Percentiles rank a stretch among this genome's conserved stretches.
phyloP scores from a whole-genome alignment of 306 rosid genomes.

The Lupinus albus region DNA sequence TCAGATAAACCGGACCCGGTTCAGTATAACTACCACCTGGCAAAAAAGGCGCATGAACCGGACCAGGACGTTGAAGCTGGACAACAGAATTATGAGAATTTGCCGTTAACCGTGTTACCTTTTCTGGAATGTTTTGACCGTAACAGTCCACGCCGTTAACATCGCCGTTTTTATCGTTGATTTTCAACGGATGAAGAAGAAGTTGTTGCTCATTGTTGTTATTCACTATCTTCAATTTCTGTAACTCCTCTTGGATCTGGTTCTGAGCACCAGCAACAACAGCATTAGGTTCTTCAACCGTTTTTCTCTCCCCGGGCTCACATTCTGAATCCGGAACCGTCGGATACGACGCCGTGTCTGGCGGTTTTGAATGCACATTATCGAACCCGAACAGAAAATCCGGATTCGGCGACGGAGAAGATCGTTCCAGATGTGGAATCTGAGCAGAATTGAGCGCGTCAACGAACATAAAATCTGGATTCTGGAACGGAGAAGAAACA shows the following conservation, averaged over 20 bases:
- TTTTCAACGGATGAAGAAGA: slow-evolving; percentile 42
- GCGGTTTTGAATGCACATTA: slow-evolving; percentile 49
- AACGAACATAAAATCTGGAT: too few species aligned
- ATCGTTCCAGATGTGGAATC: slow-evolving; percentile 50
- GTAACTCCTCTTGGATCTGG: slow-evolving; percentile 63
- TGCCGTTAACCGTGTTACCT: slow-evolving; percentile 42
- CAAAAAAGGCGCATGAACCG: slow-evolving; percentile 46
- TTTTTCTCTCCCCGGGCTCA: slow-evolving; percentile 54
- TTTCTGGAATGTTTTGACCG: slow-evolving; percentile 54
- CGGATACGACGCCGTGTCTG: slow-evolving; percentile 44
- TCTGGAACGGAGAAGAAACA: slow-evolving; percentile 33
- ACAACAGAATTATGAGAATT: slow-evolving; percentile 6
- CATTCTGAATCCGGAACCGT: slow-evolving; percentile 51
- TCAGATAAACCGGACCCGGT: slow-evolving; percentile 64
- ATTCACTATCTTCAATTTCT: slow-evolving; percentile 53
- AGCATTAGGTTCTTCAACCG: slow-evolving; percentile 41
- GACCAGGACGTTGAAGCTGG: slow-evolving; percentile 30
- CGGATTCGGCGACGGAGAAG: slow-evolving; percentile 60
- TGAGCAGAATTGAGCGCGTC: slow-evolving; percentile 84
- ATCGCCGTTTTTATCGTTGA: slow-evolving; percentile 51
- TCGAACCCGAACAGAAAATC: slow-evolving; percentile 85
- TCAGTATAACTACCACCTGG: slow-evolving; percentile 56
- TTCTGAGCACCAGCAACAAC: slow-evolving; percentile 49
- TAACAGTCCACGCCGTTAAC: slow-evolving; percentile 48
- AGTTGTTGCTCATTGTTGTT: slow-evolving; percentile 43